These are phyloP conservation scores for Aspergillus sp. DNA, from an alignment of 2,329 filamentous ascomycete species.

Conservation along the genomic window DNA sequence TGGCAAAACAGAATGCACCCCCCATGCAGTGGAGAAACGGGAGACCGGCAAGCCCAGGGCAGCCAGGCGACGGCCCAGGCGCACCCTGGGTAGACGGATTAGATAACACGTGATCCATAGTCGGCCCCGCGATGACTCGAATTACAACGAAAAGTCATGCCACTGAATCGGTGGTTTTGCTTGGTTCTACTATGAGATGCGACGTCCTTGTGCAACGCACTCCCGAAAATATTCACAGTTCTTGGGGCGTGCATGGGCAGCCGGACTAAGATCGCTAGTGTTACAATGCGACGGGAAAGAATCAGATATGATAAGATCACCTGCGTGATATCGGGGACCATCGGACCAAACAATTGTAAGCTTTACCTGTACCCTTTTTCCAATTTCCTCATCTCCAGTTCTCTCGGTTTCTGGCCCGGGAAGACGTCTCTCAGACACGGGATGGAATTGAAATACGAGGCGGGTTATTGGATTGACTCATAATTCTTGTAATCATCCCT, in stretches of 20 bases:
- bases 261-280: slow-evolving; percentile 11
- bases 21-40: slow-evolving; percentile 6
- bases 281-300: slow-evolving; percentile 10
- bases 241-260: slow-evolving; percentile 7
- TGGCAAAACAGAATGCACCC: slow-evolving; percentile 17
- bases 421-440: too few relatives aligned
- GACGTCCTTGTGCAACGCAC: neutral
- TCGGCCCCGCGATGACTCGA: neutral
- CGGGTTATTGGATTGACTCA: neutral
- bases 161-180: neutral
- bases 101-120: neutral
- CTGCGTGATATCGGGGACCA: slow-evolving; percentile 11
- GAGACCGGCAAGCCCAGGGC: neutral
- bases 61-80: neutral
- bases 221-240: neutral
- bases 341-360: neutral
- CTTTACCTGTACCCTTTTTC: neutral
- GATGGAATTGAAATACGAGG: too few relatives aligned
- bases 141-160: neutral
- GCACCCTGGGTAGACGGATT: neutral
- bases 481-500: neutral
- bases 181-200: too few relatives aligned
- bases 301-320: slow-evolving; percentile 30
- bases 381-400: neutral
- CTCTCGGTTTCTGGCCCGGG: neutral